phyloP scores from a whole-genome alignment of 176 grass and related monocot species.

The Pontederia paniculata region DNA sequence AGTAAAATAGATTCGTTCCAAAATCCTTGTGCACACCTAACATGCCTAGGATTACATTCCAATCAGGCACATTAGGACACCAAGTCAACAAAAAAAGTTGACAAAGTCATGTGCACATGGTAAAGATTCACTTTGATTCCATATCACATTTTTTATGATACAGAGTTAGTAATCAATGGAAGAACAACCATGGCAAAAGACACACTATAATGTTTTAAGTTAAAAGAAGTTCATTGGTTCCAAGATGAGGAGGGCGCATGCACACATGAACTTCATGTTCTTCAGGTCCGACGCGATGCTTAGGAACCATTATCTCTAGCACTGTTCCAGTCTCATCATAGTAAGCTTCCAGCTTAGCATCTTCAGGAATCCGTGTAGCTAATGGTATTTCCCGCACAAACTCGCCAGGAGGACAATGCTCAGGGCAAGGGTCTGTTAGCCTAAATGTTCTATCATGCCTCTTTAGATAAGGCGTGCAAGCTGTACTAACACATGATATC shows the following conservation, averaged over 20 bases:
- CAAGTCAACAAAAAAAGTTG: too few species aligned
- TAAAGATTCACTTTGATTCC: neutral
- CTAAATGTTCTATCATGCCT: conserved; percentile 6
- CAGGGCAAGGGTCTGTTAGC: conserved; percentile 1
- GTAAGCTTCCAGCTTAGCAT: conserved; percentile 11
- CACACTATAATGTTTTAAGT: neutral
- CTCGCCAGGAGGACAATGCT: conserved; percentile 6
- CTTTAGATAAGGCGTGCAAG: conserved; percentile 5
- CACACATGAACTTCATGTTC: conserved; percentile 9
- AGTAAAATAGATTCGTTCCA: too few species aligned
- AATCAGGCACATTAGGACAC: too few species aligned
- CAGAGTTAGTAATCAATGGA: conserved; percentile 12
- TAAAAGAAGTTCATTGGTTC: conserved; percentile 1
- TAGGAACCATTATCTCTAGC: conserved; percentile 2
- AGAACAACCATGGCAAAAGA: neutral
- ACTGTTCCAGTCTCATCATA: conserved; percentile 9
- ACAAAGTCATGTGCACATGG: neutral
- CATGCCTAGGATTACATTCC: too few species aligned
- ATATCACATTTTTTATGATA: neutral
- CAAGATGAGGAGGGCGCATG: conserved; percentile 11
- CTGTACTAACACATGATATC: conserved; percentile 4
- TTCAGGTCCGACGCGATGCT: neutral
- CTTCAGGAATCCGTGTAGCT: conserved; percentile 6
- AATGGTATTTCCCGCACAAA: conserved; percentile 9
- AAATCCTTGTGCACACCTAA: too few species aligned